Evolutionary conservation across 2,329 filamentous ascomycete species (phyloP), one percentile per base, ranked within the genome.

Genomic region (Colletotrichum sp.): DNA sequence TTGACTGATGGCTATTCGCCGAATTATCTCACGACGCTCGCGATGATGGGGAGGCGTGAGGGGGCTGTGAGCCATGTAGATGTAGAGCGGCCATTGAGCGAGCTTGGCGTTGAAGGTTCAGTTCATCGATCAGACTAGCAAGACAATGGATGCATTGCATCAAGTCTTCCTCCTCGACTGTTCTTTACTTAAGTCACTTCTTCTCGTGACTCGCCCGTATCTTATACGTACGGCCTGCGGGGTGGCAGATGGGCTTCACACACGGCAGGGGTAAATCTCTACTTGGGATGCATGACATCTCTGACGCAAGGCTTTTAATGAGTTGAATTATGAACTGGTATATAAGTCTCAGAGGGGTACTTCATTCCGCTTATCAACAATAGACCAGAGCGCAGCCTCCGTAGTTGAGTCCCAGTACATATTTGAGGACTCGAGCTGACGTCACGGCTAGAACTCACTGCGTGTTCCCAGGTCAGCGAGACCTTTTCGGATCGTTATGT

Each of bases 221-320:
- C 18, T 49, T n/a, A 49, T 49, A 49, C 9, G 0, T 21, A 49
- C 3, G 6, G 6, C 3, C 9, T 21, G 18, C 44, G 1, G 4
- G 18, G 10, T 49, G 44, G 10, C 44, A 13, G 18, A 49, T 49
- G 10, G 39, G 39, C 39, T 49, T n/a, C 18, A 12, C 18, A 12
- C 39, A 49, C 39, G 9, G 18, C 39, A 4, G 9, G 39, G 39
- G 39, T 0, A 12, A 12, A 4, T 1, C 6, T 49, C 1, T 49
- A 1, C 1, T 49, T 2, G n/a, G 3, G 0, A 4, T 7, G 5
- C 44, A 49, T 49, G 18, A 13, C 2, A 2, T 49, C 44, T 21
- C 3, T 21, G 18, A 3, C 18, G 44, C 18, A 49, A 21, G 44
- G 4, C 44, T 49, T 49, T 49, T 3, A 44, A n/a, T 4, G 39